phyloP scores from a whole-genome alignment of 495 filamentous ascomycete species.

The Penicillium salamii region DNA sequence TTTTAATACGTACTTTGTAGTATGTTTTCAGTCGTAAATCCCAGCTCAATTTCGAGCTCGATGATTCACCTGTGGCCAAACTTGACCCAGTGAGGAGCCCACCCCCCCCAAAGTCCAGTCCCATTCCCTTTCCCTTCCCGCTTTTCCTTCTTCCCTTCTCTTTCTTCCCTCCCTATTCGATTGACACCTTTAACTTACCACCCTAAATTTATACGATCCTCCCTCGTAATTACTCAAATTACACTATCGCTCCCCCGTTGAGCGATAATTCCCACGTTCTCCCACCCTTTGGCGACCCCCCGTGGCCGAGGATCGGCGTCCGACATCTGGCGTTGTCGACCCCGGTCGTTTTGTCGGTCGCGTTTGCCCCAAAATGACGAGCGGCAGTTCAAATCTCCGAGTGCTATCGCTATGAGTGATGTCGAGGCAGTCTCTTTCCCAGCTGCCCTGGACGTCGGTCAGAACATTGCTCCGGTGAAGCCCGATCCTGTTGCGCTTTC shows the following conservation, averaged over 20 bases:
- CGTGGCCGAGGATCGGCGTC: constrained; percentile 36
- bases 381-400: constrained; percentile 41
- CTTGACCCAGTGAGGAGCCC: constrained; percentile 10
- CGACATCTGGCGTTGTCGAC: constrained; percentile 39
- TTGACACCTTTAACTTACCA: neutral
- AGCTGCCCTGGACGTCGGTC: constrained; percentile 43
- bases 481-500: constrained; percentile 29
- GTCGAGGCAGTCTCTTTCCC: constrained; percentile 44
- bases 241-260: neutral
- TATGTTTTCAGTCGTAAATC: neutral
- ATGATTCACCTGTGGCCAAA: constrained; percentile 13
- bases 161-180: constrained; percentile 14
- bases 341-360: constrained; percentile 32
- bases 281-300: constrained; percentile 6
- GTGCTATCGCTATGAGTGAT: constrained; percentile 54
- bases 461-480: constrained; percentile 35
- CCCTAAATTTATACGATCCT: neutral
- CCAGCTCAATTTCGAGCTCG: neutral
- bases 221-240: neutral
- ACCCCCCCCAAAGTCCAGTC: constrained; percentile 12
- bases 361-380: constrained; percentile 49
- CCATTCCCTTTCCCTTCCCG: constrained; percentile 21
- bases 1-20: no score
- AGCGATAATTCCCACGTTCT: constrained; percentile 15
- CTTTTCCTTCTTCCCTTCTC: constrained; percentile 17